A percentile compares a stretch with the other conserved stretches of the same genome.
phyloP scores from a whole-genome alignment of 495 filamentous ascomycete species.

The Aspergillus haitiensis region DNA sequence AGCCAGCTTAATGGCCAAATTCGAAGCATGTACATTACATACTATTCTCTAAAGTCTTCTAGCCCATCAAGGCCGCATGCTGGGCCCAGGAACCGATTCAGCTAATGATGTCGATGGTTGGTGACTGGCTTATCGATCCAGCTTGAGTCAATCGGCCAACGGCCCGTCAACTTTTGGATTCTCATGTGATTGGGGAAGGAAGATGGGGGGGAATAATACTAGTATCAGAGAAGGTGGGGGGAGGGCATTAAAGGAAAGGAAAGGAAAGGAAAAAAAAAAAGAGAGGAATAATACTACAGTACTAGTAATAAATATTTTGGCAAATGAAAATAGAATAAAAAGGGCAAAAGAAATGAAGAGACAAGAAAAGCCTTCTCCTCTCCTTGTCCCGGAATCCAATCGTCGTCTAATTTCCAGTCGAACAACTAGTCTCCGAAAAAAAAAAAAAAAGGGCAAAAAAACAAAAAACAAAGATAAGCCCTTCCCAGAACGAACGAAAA shows the following conservation, averaged over 20 bases:
- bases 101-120: background rate
- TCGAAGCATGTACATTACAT: too few species aligned
- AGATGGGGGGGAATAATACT: background rate
- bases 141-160: constrained; percentile 8
- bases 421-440: constrained; percentile 8
- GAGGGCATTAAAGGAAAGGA: constrained; percentile 3
- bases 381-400: constrained; percentile 9
- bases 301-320: too few species aligned
- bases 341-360: background rate
- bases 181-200: constrained; percentile 9
- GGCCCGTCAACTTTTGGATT: constrained; percentile 5
- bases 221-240: background rate
- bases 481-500: constrained; percentile 10
- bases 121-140: constrained; percentile 6
- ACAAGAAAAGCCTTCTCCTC: background rate
- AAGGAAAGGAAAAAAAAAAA: background rate
- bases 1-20: too few species aligned
- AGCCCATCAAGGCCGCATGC: background rate
- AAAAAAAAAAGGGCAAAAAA: too few species aligned
- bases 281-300: too few species aligned
- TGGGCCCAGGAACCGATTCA: constrained; percentile 1
- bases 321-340: background rate
- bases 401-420: constrained; percentile 3
- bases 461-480: constrained; percentile 10
- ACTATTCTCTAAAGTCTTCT: too few species aligned